Percentiles rank a stretch among this genome's conserved stretches.
Conservation (phyloP, 371 early-diverging fungal genomes). For the Zychaea mexicana region DNA sequence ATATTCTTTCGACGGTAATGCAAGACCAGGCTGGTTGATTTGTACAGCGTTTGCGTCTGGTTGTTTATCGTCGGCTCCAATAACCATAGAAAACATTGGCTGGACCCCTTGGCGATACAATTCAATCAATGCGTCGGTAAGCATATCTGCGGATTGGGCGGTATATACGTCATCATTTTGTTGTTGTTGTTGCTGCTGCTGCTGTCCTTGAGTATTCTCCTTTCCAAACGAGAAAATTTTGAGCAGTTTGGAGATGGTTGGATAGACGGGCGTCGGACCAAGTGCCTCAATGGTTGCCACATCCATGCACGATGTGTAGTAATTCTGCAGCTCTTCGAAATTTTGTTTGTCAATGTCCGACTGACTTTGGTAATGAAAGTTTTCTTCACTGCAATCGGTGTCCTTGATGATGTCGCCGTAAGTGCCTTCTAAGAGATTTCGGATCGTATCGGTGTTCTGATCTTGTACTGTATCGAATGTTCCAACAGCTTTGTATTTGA, state of each 20-base stretch:
- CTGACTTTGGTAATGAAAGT: constrained; percentile 13
- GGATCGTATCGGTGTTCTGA: not conserved
- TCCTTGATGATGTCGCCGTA: constrained; percentile 19
- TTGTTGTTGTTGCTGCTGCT: not conserved
- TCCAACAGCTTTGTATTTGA: not conserved
- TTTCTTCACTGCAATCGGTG: not conserved
- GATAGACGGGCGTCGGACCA: constrained; percentile 54
- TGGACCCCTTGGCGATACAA: constrained; percentile 10
- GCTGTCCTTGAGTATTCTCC: not conserved
- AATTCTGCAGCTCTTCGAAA: constrained; percentile 42
- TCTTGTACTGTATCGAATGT: not conserved
- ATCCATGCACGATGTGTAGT: constrained; percentile 58
- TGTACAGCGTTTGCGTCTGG: constrained; percentile 41
- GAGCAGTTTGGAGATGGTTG: constrained; percentile 18
- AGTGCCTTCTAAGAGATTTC: not conserved
- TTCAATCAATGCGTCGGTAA: not conserved
- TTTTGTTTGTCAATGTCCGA: constrained; percentile 32
- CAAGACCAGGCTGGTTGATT: constrained; percentile 43
- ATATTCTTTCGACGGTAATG: constrained; percentile 62
- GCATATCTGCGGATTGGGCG: not conserved
- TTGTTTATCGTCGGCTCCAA: constrained; percentile 49
- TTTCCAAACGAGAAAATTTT: not conserved
- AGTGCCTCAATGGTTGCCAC: constrained; percentile 32
- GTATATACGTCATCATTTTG: not conserved
- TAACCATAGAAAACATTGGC: constrained; percentile 28